These are phyloP conservation scores for Trichoderma atroviride DNA, from an alignment of 2,329 filamentous ascomycete genomes.

Conservation along the genomic window DNA sequence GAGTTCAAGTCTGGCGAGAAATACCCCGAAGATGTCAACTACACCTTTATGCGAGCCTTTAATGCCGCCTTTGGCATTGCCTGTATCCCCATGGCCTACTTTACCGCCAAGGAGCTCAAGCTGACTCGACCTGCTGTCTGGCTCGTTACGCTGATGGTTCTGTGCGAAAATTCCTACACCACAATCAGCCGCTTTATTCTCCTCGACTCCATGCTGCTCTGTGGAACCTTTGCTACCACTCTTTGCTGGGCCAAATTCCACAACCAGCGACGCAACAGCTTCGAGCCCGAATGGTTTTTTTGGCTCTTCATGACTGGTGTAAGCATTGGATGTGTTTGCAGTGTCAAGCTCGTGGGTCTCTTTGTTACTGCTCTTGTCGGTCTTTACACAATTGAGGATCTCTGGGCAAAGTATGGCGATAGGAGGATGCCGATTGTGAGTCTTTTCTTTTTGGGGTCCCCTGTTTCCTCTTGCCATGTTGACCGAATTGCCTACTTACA, in stretches of 20 bases:
- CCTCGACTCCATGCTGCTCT: slow-evolving; percentile 96
- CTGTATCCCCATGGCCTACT: slow-evolving; percentile 93
- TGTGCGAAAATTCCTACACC: slow-evolving; percentile 99
- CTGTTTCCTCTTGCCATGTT: not conserved
- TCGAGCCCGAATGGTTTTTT: slow-evolving; percentile 87
- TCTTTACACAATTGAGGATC: slow-evolving; percentile 91
- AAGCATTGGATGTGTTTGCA: slow-evolving; percentile 97
- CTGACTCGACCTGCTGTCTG: slow-evolving; percentile 86
- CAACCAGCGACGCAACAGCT: slow-evolving; percentile 80
- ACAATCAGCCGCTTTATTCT: slow-evolving; percentile 98
- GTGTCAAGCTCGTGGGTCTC: slow-evolving; percentile 96
- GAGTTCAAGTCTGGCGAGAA: slow-evolving; percentile 99
- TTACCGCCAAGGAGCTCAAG: slow-evolving; percentile 86
- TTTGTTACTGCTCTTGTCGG: slow-evolving; percentile 95
- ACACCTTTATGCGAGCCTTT: slow-evolving; percentile 98
- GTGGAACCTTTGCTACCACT: slow-evolving; percentile 96
- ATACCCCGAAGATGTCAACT: slow-evolving; percentile 92
- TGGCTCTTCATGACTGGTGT: slow-evolving; percentile 94
- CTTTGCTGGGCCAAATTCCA: slow-evolving; percentile 98
- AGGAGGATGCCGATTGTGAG: slow-evolving; percentile 82
- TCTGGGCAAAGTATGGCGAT: slow-evolving; percentile 98
- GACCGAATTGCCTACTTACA: not conserved
- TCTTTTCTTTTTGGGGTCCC: slow-evolving; percentile 24
- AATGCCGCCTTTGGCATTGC: slow-evolving; percentile 93
- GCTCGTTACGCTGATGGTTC: slow-evolving; percentile 94